phyloP scores from a whole-genome alignment of 495 filamentous ascomycete species.

The Penicillium atrosanguineum region DNA sequence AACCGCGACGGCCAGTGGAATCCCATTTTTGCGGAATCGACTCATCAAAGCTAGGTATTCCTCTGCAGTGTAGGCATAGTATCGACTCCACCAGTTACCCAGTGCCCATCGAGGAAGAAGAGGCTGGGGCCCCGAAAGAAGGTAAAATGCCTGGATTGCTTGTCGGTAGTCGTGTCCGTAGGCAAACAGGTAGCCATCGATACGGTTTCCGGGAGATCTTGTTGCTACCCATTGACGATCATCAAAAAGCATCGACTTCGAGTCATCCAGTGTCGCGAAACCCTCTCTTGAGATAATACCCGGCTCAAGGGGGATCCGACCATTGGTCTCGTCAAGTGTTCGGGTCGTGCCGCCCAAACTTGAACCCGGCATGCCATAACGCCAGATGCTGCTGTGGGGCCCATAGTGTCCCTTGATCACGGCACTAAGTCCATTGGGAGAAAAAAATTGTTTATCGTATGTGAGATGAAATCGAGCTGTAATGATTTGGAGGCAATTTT shows the following conservation, averaged over 20 bases:
- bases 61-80: constrained; percentile 48
- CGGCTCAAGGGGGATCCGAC: constrained; percentile 43
- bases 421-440: constrained; percentile 39
- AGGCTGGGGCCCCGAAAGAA: constrained; percentile 53
- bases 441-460: constrained; percentile 53
- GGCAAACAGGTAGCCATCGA: constrained; percentile 57
- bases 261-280: constrained; percentile 52
- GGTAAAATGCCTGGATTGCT: constrained; percentile 55
- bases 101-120: constrained; percentile 54
- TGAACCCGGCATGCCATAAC: constrained; percentile 40
- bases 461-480: constrained; percentile 49
- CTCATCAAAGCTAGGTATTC: constrained; percentile 55
- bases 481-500: constrained; percentile 43
- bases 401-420: constrained; percentile 32
- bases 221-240: constrained; percentile 45
- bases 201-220: constrained; percentile 35
- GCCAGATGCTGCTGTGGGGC: constrained; percentile 38
- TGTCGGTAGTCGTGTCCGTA: constrained; percentile 53
- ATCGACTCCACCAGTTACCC: constrained; percentile 65
- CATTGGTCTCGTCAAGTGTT: constrained; percentile 53
- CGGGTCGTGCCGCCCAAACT: constrained; percentile 53
- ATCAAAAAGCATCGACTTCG: constrained; percentile 56
- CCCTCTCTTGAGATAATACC: constrained; percentile 49
- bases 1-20: constrained; percentile 55
- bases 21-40: constrained; percentile 39